Conservation (phyloP, 2,329 filamentous ascomycete species). For the Penicillium brasilianum region DNA sequence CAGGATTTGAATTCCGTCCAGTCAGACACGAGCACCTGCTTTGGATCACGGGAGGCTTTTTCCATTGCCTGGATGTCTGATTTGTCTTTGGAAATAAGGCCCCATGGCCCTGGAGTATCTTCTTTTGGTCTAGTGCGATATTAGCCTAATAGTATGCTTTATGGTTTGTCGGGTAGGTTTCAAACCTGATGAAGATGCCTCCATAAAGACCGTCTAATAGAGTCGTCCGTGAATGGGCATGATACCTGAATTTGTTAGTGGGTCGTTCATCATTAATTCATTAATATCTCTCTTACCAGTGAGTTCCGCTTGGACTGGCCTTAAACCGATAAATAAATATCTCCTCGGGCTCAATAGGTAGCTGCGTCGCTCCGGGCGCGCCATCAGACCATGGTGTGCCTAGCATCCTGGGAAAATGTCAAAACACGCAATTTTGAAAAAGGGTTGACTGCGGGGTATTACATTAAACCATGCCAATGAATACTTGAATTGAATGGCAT, state of each 20-base stretch:
- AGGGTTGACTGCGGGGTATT: background rate
- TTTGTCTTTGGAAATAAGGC: background rate
- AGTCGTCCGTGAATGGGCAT: background rate
- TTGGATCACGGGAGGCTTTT: background rate
- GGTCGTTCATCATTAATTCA: no score
- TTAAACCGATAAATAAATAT: background rate
- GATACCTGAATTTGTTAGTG: background rate
- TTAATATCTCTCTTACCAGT: background rate
- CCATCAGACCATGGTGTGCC: background rate
- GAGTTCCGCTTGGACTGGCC: background rate
- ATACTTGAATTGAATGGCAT: background rate
- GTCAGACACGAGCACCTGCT: background rate
- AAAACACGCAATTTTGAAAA: background rate
- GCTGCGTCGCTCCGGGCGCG: background rate
- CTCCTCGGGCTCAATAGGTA: background rate
- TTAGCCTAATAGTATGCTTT: background rate
- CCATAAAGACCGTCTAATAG: background rate
- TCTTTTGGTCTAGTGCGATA: background rate
- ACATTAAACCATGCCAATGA: background rate
- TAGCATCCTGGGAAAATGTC: background rate
- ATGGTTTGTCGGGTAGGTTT: background rate
- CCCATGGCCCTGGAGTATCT: background rate
- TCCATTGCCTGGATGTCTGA: background rate
- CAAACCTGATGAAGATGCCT: background rate
- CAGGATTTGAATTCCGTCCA: background rate